Conservation (phyloP, 345 rosid species). For the Gynandropsis gynandra region DNA sequence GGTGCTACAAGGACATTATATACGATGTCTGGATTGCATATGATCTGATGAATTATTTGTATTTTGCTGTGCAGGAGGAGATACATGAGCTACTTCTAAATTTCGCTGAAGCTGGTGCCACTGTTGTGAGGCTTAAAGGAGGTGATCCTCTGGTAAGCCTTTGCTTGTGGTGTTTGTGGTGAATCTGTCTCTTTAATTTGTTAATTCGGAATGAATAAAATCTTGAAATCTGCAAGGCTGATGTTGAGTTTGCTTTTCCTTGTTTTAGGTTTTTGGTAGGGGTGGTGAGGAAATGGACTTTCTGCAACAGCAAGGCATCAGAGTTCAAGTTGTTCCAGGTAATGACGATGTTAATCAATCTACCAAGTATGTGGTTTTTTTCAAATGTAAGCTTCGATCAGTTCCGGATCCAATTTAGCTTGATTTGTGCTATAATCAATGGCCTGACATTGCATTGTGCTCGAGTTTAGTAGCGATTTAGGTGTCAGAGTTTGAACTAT, state of each 20-base stretch:
- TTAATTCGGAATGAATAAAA: background rate
- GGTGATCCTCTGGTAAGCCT: slow-evolving; percentile 90
- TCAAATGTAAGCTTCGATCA: too few species aligned
- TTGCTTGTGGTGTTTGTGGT: background rate
- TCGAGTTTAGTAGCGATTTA: too few species aligned
- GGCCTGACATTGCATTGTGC: too few species aligned
- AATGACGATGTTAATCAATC: slow-evolving; percentile 1
- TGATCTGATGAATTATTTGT: too few species aligned
- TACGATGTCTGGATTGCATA: too few species aligned
- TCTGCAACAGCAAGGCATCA: slow-evolving; percentile 80
- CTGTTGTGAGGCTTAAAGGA: slow-evolving; percentile 95
- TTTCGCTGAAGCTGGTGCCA: slow-evolving; percentile 96
- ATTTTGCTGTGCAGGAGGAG: slow-evolving; percentile 60
- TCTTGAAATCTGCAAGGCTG: too few species aligned
- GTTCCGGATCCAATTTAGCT: too few species aligned
- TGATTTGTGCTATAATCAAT: too few species aligned
- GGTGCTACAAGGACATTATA: too few species aligned
- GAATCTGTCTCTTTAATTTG: background rate
- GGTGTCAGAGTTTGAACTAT: too few species aligned
- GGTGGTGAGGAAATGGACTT: slow-evolving; percentile 99
- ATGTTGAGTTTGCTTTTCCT: background rate
- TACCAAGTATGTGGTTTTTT: too few species aligned
- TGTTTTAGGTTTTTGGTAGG: slow-evolving; percentile 75
- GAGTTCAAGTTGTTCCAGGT: slow-evolving; percentile 91
- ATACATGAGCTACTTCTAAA: slow-evolving; percentile 80